Evolutionary conservation across 2,329 filamentous ascomycete genomes (phyloP), one percentile per base, ranked within the genome.

Genomic region (Calonectria honghensis): DNA sequence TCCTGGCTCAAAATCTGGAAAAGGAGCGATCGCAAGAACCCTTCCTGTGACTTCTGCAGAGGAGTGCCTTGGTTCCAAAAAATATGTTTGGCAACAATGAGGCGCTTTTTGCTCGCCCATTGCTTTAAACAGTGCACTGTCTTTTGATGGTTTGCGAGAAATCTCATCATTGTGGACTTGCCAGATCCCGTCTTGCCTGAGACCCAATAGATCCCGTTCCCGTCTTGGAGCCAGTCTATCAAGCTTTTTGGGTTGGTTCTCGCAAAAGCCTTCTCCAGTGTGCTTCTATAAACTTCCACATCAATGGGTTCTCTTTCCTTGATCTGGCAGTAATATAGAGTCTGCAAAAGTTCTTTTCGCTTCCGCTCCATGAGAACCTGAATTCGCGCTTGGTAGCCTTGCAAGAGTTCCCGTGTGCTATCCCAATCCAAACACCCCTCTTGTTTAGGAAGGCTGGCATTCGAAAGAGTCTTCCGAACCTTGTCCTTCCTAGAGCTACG

Each of bases 1-100:
- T 57, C 52, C 31, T 57, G 31, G 31, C 52, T 57, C 31, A 57
- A 57, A 35, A 57, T 35, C 52, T 57, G 52, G 24, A 57, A 57
- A n/a, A 57, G 52, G 35, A 57, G 52, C 52, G 52, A n/a, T 6
- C 11, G 52, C 3, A 57, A 29, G 31, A 32, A 32, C 18, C 52
- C 52, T 57, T 57, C 31, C 18, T 57, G 52, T 11, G 52, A 57
- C 27, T 57, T 57, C 31, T 57, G 52, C 9, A 35, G 9, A 57
- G 52, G 52, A n/a, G 52, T 57, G 10, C 52, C 52, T 9, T 32
- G 31, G 16, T 35, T 57, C 52, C 52, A 57, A 57, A 35, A 57
- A n/a, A 35, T 4, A 35, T 57, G 52, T n/a, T n/a, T 57, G 29
- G 52, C 52, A 35, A 57, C 29, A 31, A 57, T 31, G 7, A 57